Conservation (phyloP, 2,329 filamentous ascomycete species). For the Dothistroma pini region DNA sequence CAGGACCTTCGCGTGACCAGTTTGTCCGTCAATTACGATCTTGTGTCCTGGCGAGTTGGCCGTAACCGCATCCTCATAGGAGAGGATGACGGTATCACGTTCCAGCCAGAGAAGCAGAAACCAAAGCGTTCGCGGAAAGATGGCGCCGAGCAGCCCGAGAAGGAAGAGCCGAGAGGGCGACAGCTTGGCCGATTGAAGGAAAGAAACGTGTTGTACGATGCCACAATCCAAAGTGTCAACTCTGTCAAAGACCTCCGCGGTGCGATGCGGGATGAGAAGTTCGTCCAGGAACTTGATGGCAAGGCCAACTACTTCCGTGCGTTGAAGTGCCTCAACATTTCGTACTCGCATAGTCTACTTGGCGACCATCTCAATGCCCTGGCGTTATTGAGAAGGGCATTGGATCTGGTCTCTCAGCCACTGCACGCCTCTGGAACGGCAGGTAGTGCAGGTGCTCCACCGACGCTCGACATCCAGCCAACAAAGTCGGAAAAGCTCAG, state of each 20-base stretch:
- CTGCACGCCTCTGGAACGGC: conserved; percentile 11
- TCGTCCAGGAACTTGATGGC: conserved; percentile 73
- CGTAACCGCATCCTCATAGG: conserved; percentile 87
- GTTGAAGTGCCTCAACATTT: conserved; percentile 82
- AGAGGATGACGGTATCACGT: conserved; percentile 68
- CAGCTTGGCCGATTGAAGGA: conserved; percentile 80
- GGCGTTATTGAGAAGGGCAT: conserved; percentile 74
- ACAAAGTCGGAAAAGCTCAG: conserved; percentile 58
- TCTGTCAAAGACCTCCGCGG: conserved; percentile 86
- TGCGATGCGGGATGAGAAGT: conserved; percentile 74
- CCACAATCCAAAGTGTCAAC: conserved; percentile 84
- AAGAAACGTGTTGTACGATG: conserved; percentile 84
- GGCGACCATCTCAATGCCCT: conserved; percentile 73
- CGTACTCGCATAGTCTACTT: conserved; percentile 74
- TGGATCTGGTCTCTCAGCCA: conserved; percentile 53
- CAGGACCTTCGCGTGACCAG: conserved; percentile 89
- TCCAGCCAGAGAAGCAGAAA: conserved; percentile 52
- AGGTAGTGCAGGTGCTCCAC: conserved; percentile 46
- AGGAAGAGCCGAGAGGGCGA: conserved; percentile 66
- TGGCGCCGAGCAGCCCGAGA: conserved; percentile 44
- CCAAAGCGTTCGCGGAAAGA: conserved; percentile 50
- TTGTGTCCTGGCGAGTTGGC: conserved; percentile 92
- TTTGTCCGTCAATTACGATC: conserved; percentile 88
- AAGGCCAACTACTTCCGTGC: conserved; percentile 82
- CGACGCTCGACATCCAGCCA: conserved; percentile 64